These are phyloP conservation scores for Stagonosporopsis cucurbitacearum DNA, from an alignment of 2,329 filamentous ascomycete genomes.

Conservation along the genomic window DNA sequence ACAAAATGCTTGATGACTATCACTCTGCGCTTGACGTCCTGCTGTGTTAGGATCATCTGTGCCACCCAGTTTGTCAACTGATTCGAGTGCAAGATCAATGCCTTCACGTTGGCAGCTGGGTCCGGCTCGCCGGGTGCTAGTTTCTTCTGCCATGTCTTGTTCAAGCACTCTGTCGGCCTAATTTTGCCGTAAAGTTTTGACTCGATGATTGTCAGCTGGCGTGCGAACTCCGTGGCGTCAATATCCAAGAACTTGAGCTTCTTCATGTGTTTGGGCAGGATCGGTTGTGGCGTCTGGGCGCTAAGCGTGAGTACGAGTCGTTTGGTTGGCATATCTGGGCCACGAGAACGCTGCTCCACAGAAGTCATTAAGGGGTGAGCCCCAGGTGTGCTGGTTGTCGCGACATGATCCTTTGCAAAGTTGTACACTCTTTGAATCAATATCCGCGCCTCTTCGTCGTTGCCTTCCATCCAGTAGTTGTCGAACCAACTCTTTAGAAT, in stretches of 20 bases:
- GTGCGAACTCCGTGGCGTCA: slow-evolving; percentile 93
- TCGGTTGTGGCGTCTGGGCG: slow-evolving; percentile 81
- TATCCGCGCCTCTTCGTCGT: slow-evolving; percentile 80
- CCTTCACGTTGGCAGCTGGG: slow-evolving; percentile 92
- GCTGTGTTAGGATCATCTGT: slow-evolving; percentile 96
- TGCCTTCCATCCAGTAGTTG: slow-evolving; percentile 97
- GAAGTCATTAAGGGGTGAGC: slow-evolving; percentile 83
- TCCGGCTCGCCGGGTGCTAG: slow-evolving; percentile 79
- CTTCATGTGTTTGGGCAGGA: slow-evolving; percentile 99
- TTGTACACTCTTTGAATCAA: slow-evolving; percentile 87
- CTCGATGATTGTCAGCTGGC: slow-evolving; percentile 96
- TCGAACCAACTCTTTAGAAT: slow-evolving; percentile 99
- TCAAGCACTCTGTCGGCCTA: slow-evolving; percentile 92
- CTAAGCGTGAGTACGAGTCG: slow-evolving; percentile 86
- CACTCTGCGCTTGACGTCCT: slow-evolving; percentile 93
- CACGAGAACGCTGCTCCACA: slow-evolving; percentile 85
- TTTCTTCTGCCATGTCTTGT: slow-evolving; percentile 99
- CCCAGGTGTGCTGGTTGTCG: slow-evolving; percentile 90
- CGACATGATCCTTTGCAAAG: slow-evolving; percentile 91
- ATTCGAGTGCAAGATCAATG: slow-evolving; percentile 95
- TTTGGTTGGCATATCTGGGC: slow-evolving; percentile 85
- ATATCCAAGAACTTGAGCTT: slow-evolving; percentile 99
- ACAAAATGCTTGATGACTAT: slow-evolving; percentile 99
- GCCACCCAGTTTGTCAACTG: slow-evolving; percentile 99
- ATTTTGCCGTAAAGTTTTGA: slow-evolving; percentile 95